Evolutionary conservation across 768 basidiomycete species (phyloP).

Genomic region (Leccinum rimulosum): DNA sequence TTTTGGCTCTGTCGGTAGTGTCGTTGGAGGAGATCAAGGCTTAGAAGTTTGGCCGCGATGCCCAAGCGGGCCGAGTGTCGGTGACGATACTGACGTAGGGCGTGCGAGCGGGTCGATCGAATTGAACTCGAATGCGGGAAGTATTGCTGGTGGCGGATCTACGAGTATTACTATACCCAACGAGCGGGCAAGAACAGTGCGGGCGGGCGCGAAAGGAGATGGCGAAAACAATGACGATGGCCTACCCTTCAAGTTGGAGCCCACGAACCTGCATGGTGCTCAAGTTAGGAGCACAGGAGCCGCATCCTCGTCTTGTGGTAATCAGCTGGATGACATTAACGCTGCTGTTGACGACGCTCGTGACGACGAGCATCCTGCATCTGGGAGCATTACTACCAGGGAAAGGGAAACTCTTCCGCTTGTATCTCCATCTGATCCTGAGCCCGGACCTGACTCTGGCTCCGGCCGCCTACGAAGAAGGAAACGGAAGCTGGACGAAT

Average conservation of each 20-base stretch:
- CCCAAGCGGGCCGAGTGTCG: neutral
- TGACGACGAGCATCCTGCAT: neutral
- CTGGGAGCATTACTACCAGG: neutral
- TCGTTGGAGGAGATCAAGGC: neutral
- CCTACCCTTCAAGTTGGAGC: neutral
- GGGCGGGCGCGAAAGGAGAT: neutral
- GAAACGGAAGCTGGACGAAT: conserved; percentile 24
- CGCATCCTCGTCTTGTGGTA: neutral
- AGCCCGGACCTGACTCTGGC: neutral
- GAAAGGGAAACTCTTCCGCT: neutral
- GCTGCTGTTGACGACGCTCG: neutral
- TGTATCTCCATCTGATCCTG: neutral
- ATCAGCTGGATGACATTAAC: neutral
- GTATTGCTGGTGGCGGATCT: neutral
- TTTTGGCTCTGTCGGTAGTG: neutral
- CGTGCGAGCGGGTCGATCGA: neutral
- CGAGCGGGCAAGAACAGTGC: neutral
- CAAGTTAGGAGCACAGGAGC: neutral
- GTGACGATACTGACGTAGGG: neutral
- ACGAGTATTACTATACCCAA: neutral
- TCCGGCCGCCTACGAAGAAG: conserved; percentile 7
- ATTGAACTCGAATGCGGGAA: neutral
- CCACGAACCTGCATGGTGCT: neutral
- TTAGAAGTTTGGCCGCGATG: neutral
- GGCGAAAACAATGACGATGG: neutral